These are phyloP conservation scores for Trichosporon faecale DNA, from an alignment of 1,284 basidiomycete genomes.

Conservation along the genomic window DNA sequence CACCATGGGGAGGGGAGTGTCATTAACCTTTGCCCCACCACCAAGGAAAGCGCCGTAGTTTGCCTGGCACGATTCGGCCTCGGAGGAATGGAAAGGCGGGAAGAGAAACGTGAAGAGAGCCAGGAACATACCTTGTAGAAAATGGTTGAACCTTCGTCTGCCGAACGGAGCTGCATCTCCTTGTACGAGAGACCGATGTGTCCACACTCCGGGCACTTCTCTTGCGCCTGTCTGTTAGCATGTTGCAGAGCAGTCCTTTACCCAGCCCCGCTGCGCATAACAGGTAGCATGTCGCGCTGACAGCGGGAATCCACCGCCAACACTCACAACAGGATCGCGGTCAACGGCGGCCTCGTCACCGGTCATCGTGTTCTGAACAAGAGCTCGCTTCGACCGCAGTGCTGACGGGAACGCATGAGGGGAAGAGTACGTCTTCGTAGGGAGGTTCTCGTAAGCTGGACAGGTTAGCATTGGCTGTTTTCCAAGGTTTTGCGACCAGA, in stretches of 20 bases:
- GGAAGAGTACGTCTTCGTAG: conserved; percentile 85
- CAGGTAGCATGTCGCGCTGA: too few species aligned
- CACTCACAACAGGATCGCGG: conserved; percentile 60
- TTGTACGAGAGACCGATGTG: conserved; percentile 59
- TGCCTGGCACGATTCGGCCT: neutral
- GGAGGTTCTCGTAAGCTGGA: conserved; percentile 89
- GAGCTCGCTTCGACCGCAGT: conserved; percentile 78
- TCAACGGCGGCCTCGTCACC: conserved; percentile 69
- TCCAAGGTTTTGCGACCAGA: too few species aligned
- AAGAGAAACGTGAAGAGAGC: too few species aligned
- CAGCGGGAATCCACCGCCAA: neutral
- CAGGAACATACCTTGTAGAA: conserved; percentile 52
- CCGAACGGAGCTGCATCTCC: conserved; percentile 68
- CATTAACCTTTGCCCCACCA: too few species aligned
- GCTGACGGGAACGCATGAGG: conserved; percentile 91
- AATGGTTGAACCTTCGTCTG: conserved; percentile 85
- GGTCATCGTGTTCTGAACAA: conserved; percentile 78
- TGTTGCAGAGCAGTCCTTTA: neutral
- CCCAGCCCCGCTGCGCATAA: too few species aligned
- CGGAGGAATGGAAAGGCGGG: neutral
- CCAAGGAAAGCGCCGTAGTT: too few species aligned
- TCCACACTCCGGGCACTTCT: conserved; percentile 88
- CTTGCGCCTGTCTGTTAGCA: conserved; percentile 65
- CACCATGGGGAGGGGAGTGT: too few species aligned
- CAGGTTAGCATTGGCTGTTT: neutral